A percentile compares a stretch with the other conserved stretches of the same genome.
phyloP scores from a whole-genome alignment of 1,284 basidiomycete species.

The Sanghuangporus sanghuang region DNA sequence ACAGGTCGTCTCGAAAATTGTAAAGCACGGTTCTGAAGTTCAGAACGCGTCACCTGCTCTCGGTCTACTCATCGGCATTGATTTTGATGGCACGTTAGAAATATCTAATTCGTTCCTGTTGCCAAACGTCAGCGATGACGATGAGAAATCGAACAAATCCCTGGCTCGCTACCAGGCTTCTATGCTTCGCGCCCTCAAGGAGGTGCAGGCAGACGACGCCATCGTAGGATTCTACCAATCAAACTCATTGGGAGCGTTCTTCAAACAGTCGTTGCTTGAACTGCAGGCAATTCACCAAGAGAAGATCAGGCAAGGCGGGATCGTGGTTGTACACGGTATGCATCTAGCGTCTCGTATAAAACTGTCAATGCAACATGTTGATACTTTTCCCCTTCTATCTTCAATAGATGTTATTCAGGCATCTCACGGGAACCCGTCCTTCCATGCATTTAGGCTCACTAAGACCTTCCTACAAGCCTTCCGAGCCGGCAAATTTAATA shows the following conservation, averaged over 20 bases:
- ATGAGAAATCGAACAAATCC: conserved; percentile 71
- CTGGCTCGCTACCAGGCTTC: conserved; percentile 77
- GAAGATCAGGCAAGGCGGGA: conserved; percentile 77
- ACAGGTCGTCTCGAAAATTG: conserved; percentile 89
- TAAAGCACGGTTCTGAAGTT: conserved; percentile 78
- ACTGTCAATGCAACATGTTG: background rate
- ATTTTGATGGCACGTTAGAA: conserved; percentile 87
- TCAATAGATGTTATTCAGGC: conserved; percentile 45
- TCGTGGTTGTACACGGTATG: conserved; percentile 86
- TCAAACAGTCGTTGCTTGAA: conserved; percentile 85
- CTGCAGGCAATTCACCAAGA: conserved; percentile 83
- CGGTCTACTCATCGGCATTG: conserved; percentile 86
- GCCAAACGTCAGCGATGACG: conserved; percentile 69
- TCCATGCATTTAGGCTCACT: conserved; percentile 90
- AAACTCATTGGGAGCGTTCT: conserved; percentile 87
- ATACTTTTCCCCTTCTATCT: background rate
- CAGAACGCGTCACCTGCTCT: conserved; percentile 59
- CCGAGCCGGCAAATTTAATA: conserved; percentile 84
- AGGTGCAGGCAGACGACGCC: conserved; percentile 92
- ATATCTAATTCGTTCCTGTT: conserved; percentile 91
- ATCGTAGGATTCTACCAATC: conserved; percentile 97
- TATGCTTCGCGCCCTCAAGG: conserved; percentile 84
- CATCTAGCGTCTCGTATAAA: conserved; percentile 8
- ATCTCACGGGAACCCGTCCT: conserved; percentile 80
- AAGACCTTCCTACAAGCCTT: conserved; percentile 82